Conservation (phyloP, 129 eudicot genomes). For the Artemisia argyi region DNA sequence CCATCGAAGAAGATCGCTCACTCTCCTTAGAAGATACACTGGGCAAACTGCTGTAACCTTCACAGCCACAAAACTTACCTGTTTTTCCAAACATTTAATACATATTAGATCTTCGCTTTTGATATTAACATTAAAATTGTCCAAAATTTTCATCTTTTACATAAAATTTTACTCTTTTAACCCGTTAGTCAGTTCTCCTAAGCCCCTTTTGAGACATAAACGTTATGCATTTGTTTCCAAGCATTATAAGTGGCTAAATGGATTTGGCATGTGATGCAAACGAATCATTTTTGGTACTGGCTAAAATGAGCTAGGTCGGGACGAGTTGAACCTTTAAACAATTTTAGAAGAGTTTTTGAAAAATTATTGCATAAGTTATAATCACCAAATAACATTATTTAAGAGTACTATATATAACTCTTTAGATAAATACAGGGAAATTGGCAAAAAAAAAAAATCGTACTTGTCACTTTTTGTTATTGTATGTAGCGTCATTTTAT, state of each 20-base stretch:
- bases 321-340: background rate
- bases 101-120: background rate
- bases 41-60: constrained; percentile 84
- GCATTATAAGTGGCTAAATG: background rate
- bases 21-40: constrained; percentile 48
- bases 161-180: background rate
- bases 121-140: background rate
- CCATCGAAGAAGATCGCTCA: constrained; percentile 86
- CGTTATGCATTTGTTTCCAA: background rate
- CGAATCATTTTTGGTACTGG: background rate
- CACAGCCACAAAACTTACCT: constrained; percentile 86
- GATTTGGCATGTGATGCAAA: background rate
- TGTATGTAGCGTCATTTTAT: too few relatives aligned
- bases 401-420: too few relatives aligned
- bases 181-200: background rate
- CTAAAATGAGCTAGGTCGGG: background rate
- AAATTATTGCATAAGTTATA: too few relatives aligned
- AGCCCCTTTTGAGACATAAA: background rate
- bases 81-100: constrained; percentile 11
- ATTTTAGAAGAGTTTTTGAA: too few relatives aligned
- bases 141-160: background rate
- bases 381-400: too few relatives aligned
- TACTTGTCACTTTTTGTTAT: too few relatives aligned
- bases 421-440: too few relatives aligned
- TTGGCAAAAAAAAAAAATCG: too few relatives aligned